These are phyloP conservation scores for Plasmopara halstedii DNA, from an alignment of 352 stramenopile genomes.

Conservation along the genomic window DNA sequence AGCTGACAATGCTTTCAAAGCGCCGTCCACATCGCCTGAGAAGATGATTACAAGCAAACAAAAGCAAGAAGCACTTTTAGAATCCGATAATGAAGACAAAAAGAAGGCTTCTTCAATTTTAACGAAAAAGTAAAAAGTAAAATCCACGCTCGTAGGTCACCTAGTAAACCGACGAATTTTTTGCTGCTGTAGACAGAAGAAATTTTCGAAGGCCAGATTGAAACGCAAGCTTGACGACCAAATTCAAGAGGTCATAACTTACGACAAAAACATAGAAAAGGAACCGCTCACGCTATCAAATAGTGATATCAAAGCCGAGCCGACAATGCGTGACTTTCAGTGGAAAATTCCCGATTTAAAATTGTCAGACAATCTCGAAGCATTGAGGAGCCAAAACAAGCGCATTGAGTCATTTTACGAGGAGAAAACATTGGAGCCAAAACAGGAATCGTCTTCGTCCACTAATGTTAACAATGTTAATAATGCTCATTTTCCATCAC, in stretches of 20 bases:
- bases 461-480: slow-evolving; percentile 5
- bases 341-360: slow-evolving; percentile 29
- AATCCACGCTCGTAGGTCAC: background rate
- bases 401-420: slow-evolving; percentile 7
- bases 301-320: slow-evolving; percentile 4
- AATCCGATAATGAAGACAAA: slow-evolving; percentile 9
- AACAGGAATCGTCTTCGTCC: slow-evolving; percentile 4
- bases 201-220: slow-evolving; percentile 20
- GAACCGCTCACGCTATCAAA: slow-evolving; percentile 11
- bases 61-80: slow-evolving; percentile 8
- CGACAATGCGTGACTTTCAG: slow-evolving; percentile 15
- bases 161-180: background rate
- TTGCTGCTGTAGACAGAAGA: slow-evolving; percentile 16
- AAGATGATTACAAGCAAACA: slow-evolving; percentile 12
- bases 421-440: slow-evolving; percentile 3
- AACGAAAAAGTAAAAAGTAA: slow-evolving; percentile 14
- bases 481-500: slow-evolving; percentile 1
- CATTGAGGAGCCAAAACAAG: slow-evolving; percentile 15
- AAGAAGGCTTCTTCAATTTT: slow-evolving; percentile 7
- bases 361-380: slow-evolving; percentile 3
- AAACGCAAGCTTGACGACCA: slow-evolving; percentile 14
- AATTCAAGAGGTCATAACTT: slow-evolving; percentile 8
- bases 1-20: slow-evolving; percentile 1
- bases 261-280: slow-evolving; percentile 7
- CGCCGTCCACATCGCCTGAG: slow-evolving; percentile 7